Evolutionary conservation across 306 rosid species (phyloP).

Genomic region (Chamaecrista fasciculata): DNA sequence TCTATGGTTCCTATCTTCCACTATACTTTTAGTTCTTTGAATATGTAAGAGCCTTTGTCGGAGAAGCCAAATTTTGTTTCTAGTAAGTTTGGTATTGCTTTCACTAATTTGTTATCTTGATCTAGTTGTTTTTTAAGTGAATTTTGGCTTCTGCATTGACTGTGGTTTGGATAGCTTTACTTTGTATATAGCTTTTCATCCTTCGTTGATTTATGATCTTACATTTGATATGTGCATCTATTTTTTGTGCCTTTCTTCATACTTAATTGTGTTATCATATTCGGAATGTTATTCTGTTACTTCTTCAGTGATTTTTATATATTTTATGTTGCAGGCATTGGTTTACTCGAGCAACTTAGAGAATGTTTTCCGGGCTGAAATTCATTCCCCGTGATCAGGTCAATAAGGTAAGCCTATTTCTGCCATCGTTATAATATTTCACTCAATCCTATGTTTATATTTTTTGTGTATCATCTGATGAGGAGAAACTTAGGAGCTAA

Average conservation of each 20-base stretch:
- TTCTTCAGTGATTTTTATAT: not conserved
- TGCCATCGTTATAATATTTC: constrained; percentile 1
- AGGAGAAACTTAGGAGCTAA: not conserved
- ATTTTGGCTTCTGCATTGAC: not conserved
- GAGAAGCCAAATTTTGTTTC: not conserved
- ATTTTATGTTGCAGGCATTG: constrained; percentile 23
- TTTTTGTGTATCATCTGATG: not conserved
- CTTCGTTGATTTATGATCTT: not conserved
- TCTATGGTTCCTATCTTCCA: too few species aligned
- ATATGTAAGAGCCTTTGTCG: not conserved
- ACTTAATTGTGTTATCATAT: not conserved
- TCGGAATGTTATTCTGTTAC: not conserved
- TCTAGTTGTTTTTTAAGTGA: not conserved
- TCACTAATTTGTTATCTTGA: not conserved
- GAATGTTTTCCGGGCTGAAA: constrained; percentile 48
- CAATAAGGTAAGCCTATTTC: not conserved
- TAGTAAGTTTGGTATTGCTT: not conserved
- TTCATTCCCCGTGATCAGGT: constrained; percentile 50
- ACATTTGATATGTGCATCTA: not conserved
- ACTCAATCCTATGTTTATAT: not conserved
- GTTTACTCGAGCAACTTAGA: not conserved
- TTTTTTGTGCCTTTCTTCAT: not conserved
- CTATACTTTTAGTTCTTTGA: too few species aligned
- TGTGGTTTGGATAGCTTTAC: not conserved
- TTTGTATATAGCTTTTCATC: not conserved